Conservation (phyloP, 2,329 filamentous ascomycete species). For the Xylariales sp. region DNA sequence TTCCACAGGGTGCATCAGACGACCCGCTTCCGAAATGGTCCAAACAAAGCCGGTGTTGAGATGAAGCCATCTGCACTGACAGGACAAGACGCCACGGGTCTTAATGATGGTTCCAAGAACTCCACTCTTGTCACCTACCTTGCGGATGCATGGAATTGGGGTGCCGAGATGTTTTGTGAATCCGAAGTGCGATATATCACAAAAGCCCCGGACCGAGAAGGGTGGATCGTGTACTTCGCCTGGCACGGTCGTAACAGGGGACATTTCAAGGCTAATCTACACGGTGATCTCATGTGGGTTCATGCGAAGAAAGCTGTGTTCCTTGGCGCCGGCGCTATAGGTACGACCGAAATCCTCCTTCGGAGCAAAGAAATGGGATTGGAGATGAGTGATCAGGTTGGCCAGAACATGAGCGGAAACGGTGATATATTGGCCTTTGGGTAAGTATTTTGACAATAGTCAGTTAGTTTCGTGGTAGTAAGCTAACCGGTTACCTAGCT, state of each 20-base stretch:
- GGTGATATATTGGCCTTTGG: slow-evolving; percentile 63
- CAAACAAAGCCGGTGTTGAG: slow-evolving; percentile 59
- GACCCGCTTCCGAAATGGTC: slow-evolving; percentile 56
- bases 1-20: slow-evolving; percentile 57
- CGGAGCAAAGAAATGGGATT: slow-evolving; percentile 56
- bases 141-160: slow-evolving; percentile 68
- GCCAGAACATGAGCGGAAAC: slow-evolving; percentile 60
- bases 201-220: slow-evolving; percentile 43
- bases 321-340: slow-evolving; percentile 60
- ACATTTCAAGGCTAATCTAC: slow-evolving; percentile 48
- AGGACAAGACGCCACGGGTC: slow-evolving; percentile 58
- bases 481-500: no score
- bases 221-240: slow-evolving; percentile 61
- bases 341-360: slow-evolving; percentile 62
- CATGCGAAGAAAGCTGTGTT: slow-evolving; percentile 62
- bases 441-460: slow-evolving; percentile 24
- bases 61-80: slow-evolving; percentile 57
- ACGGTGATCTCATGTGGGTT: slow-evolving; percentile 62
- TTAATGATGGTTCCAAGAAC: slow-evolving; percentile 66
- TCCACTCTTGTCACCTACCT: slow-evolving; percentile 64
- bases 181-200: slow-evolving; percentile 62
- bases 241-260: slow-evolving; percentile 59
- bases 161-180: slow-evolving; percentile 66
- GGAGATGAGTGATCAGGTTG: slow-evolving; percentile 51
- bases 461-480: neutral